Evolutionary conservation across 2,329 filamentous ascomycete species (phyloP), one percentile per base, ranked within the genome.

Genomic region (Knufia fluminis): DNA sequence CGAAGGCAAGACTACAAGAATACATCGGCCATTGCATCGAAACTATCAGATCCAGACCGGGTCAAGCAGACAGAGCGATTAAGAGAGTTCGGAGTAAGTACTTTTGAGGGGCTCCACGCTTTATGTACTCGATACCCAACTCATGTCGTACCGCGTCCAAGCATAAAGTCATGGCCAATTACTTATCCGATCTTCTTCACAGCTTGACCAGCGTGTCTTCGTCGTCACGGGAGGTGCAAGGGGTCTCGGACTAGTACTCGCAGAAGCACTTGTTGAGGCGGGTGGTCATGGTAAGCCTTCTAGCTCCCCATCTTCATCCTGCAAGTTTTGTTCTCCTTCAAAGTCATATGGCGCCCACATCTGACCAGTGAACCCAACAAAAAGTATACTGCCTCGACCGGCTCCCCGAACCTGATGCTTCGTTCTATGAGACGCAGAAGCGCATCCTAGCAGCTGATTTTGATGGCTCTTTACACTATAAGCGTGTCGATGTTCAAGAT

Each of bases 401-500:
- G 46, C 61, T 70, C n/a, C 6, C 26, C 35, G 28, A 52, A 32
- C 51, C 67, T 61, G 75, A 75, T 22, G 62, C 75, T 1, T 77
- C 80, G 51, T 92, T 90, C 65, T 75, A 75, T 50, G 68, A 70
- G 33, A 74, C 90, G 48, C 80, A 83, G 46, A 71, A 76, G 54
- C 26, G 26, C 12, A 76, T 79, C 46, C 84, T 85, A 33, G 69
- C 70, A 28, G 69, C 76, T 40, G 78, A 84, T 61, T 73, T 88
- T n/a, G 78, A 75, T 57, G 83, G 81, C 1, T 77, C 75, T 42
- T 67, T 92, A 38, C 74, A 80, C 47, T 94, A 94, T 71, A 81
- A 83, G 61, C 80, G 83, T 56, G 79, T 90, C 52, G 89, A 95
- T 62, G 86, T 94, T 16, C 79, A 86, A 24, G 80, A 92, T 61